phyloP scores from a whole-genome alignment of 805 yeast genomes.

The Ogataea henricii region DNA sequence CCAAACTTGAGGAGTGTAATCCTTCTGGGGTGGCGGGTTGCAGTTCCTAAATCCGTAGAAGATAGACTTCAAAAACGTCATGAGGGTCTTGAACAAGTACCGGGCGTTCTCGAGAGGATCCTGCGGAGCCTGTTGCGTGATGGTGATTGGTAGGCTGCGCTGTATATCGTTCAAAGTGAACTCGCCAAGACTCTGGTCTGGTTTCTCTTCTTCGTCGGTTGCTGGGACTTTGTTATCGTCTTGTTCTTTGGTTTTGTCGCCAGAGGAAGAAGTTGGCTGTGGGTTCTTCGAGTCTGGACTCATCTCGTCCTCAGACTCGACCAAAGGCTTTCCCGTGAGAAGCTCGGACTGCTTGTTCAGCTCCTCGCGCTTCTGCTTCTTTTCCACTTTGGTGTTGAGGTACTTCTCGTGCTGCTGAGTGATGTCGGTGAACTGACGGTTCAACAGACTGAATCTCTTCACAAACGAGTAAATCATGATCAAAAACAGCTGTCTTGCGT shows the following conservation, averaged over 20 bases:
- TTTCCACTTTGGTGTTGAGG: constrained; percentile 44
- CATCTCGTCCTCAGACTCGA: constrained; percentile 20
- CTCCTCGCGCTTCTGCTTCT: constrained; percentile 44
- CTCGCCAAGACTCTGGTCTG: constrained; percentile 5
- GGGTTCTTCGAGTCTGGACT: constrained; percentile 7
- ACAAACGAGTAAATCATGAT: constrained; percentile 86
- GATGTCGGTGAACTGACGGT: constrained; percentile 68
- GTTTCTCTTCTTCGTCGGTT: neutral
- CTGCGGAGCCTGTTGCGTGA: constrained; percentile 50
- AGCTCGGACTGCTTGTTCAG: constrained; percentile 42
- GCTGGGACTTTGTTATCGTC: constrained; percentile 13
- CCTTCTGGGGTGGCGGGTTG: constrained; percentile 76
- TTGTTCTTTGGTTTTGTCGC: constrained; percentile 13
- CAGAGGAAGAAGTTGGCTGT: neutral
- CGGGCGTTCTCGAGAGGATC: constrained; percentile 88
- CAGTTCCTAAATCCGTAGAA: constrained; percentile 87
- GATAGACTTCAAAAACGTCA: constrained; percentile 88
- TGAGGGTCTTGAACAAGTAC: constrained; percentile 79
- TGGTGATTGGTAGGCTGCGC: constrained; percentile 57
- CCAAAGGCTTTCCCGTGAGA: constrained; percentile 30
- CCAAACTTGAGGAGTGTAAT: constrained; percentile 64
- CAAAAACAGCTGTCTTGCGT: constrained; percentile 81
- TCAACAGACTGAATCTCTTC: constrained; percentile 74
- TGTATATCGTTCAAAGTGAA: constrained; percentile 49
- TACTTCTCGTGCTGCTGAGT: constrained; percentile 60